Evolutionary conservation across 352 stramenopile genomes (phyloP), one percentile per base, ranked within the genome.

Genomic region (Aphanomyces stellatus): DNA sequence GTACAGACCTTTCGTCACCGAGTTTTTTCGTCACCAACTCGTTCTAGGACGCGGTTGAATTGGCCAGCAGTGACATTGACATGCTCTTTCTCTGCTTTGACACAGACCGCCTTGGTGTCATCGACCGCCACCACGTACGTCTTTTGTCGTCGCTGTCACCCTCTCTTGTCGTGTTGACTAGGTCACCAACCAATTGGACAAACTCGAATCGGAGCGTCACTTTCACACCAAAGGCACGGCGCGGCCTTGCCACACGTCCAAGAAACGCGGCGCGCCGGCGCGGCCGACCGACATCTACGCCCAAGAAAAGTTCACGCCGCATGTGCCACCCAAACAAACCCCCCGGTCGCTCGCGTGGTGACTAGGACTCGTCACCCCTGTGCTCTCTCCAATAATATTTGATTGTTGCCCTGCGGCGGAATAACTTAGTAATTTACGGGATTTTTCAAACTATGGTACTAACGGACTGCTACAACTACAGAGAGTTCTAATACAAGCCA

Each of bases 401-500:
- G n/a, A n/a, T n/a, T n/a, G n/a, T n/a, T n/a, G n/a, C n/a, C 43
- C 22, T 25, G 11, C 6, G 43, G 8, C 13, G 43, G 6, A 15
- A 40, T 13, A 13, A 24, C 34, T 13, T 33, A 40, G 5, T 59
- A 1, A 8, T 53, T 25, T 53, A 25, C 13, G 43, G 6, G 8
- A 35, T 6, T 43, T 61, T 61, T 48, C 13, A 40, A 33, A 8
- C 13, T 61, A 8, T 6, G 22, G 24, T 61, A 61, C 11, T 61
- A 46, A 24, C 22, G 43, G 13, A 10, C 43, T 62, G 48, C 34
- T 28, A 25, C 53, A 46, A 13, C 24, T 19, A 15, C 19, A 13
- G 28, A 13, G 28, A 34, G 13, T 51, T 33, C 6, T 19, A 15
- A 19, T 25, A 67, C 73, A 94, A 90, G 73, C 81, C 91, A 69